Base-by-base conservation (phyloP, 768 basidiomycete species). In the Mycena amicta region DNA sequence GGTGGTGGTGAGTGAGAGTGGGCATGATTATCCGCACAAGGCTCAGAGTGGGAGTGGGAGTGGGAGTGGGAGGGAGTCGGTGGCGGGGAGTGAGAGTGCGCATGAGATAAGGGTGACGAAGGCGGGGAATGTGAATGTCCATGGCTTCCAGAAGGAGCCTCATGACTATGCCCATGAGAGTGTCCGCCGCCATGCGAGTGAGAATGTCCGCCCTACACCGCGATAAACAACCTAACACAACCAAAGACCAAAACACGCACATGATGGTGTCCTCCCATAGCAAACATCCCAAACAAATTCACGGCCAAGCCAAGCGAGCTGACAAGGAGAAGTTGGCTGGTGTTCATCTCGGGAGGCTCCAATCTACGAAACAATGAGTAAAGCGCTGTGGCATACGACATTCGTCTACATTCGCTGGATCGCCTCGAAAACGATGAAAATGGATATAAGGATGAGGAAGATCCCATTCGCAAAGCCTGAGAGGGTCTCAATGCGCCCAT, bases 381-480 rank as follows among this genome's bases (percentile, higher is more conserved):
- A 31, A 43, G 47, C 22, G 13, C 27, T 33, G 31, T 26, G n/a
- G 3, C 5, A 23, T 23, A 33, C 25, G 5, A 5, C 12, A 31
- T 5, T 23, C 20, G 72, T 82, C 68, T 68, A 96, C 92, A 99
- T 82, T 64, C 97, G 83, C 73, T 98, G 94, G 40, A 98, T 86
- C 2, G 95, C 97, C 75, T 99, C 97, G 60, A 99, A 98, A 33
- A 98, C 89, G 70, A 99, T 99, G 72, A 98, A 99, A 60, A 98
- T 87, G 2, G 95, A 98, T 56, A 98, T 97, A 50, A 96, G 75
- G 60, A 96, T 88, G 3, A 95, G 77, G 71, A 96, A 96, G 59
- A 97, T 89, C 23, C 96, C 97, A 68, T 99, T 99, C 1, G 97
- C 95, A 68, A 99, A 99, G 13, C 97, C 97, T 11, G 96, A 98